Evolutionary conservation across 352 stramenopile species (phyloP).

Genomic region (Globisporangium acanthophoron): DNA sequence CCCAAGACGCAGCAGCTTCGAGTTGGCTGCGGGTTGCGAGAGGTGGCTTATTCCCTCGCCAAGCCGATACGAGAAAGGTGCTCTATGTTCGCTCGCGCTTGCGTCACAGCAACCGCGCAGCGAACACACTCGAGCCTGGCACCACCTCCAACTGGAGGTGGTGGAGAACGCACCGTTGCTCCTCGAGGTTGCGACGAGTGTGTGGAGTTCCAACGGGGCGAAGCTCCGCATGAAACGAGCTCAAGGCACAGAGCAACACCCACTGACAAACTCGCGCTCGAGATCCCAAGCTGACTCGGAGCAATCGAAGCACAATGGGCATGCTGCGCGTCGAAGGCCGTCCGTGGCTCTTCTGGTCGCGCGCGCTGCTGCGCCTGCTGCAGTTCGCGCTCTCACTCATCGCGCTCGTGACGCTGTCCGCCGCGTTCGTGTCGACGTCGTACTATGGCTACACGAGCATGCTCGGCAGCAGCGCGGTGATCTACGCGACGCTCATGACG

Average conservation of each 20-base stretch:
- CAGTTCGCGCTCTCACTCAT: constrained; percentile 53
- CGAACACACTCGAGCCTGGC: no score
- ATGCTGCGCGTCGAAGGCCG: background rate
- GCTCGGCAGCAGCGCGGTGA: constrained; percentile 51
- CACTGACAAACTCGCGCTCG: background rate
- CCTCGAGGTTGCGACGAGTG: background rate
- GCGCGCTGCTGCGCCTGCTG: constrained; percentile 50
- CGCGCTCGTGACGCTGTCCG: constrained; percentile 51
- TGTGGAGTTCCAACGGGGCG: background rate
- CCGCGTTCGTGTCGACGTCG: constrained; percentile 48
- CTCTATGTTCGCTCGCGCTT: no score
- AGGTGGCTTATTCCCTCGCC: no score
- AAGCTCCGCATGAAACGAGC: background rate
- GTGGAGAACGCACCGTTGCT: background rate
- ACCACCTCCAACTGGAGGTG: background rate
- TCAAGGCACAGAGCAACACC: background rate
- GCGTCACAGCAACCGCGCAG: no score
- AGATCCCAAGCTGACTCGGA: background rate
- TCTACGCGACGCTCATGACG: constrained; percentile 49
- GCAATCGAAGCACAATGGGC: background rate
- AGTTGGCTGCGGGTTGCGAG: no score
- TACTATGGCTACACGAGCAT: constrained; percentile 74
- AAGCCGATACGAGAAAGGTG: no score
- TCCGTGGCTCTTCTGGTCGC: constrained; percentile 18
- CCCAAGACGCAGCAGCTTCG: background rate